These are phyloP conservation scores for Candida stauntonica DNA, from an alignment of 805 yeast species.

Conservation along the genomic window DNA sequence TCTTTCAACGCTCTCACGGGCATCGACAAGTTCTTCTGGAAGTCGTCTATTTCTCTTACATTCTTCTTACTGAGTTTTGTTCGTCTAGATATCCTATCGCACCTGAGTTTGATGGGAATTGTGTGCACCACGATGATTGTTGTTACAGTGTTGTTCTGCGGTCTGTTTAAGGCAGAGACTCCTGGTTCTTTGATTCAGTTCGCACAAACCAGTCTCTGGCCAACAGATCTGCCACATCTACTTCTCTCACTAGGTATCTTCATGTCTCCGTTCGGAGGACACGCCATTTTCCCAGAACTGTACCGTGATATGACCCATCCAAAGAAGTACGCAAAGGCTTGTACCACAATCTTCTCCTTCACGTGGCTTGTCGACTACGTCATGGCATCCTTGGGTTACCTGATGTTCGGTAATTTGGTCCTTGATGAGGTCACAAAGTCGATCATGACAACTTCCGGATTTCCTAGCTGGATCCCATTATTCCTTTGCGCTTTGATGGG, in stretches of 20 bases:
- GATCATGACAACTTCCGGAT: slow-evolving; percentile 58
- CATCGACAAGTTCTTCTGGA: slow-evolving; percentile 36
- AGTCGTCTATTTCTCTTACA: slow-evolving; percentile 34
- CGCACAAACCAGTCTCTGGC: slow-evolving; percentile 42
- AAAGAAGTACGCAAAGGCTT: slow-evolving; percentile 46
- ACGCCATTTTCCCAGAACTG: slow-evolving; percentile 76
- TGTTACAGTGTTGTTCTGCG: slow-evolving; percentile 42
- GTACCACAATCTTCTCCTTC: slow-evolving; percentile 51
- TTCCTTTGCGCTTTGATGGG: slow-evolving; percentile 48
- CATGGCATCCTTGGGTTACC: slow-evolving; percentile 62
- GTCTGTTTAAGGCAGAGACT: slow-evolving; percentile 34
- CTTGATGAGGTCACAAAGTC: slow-evolving; percentile 76
- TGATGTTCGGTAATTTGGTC: slow-evolving; percentile 75
- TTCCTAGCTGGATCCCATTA: slow-evolving; percentile 57
- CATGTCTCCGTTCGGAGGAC: slow-evolving; percentile 82
- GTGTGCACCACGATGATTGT: slow-evolving; percentile 49
- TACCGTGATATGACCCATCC: slow-evolving; percentile 76
- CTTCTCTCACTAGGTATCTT: slow-evolving; percentile 56
- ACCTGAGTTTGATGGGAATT: slow-evolving; percentile 53
- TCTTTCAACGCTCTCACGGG: slow-evolving; percentile 50
- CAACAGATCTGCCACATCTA: slow-evolving; percentile 32
- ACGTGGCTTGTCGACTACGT: slow-evolving; percentile 55
- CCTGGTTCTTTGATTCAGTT: slow-evolving; percentile 56
- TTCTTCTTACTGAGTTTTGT: slow-evolving; percentile 48
- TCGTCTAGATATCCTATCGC: slow-evolving; percentile 50